Percentiles rank a stretch among this genome's conserved stretches.
These are phyloP conservation scores for Podaxis pistillaris DNA, from an alignment of 768 basidiomycete species.

Conservation along the genomic window DNA sequence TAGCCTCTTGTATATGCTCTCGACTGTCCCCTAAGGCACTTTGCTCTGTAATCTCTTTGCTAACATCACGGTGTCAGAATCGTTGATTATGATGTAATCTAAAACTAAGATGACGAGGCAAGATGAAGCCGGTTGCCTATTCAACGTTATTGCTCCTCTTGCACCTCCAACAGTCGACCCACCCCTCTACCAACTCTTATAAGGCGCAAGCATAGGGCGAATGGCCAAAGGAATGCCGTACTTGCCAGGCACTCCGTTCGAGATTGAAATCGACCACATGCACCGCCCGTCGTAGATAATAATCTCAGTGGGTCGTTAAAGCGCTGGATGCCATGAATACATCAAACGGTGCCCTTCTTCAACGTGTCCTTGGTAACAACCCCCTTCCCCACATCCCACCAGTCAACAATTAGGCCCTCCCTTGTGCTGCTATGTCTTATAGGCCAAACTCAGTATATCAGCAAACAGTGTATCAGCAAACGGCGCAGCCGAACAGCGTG, in stretches of 20 bases:
- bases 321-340: background rate
- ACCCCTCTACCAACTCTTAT: no score
- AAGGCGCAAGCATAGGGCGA: background rate
- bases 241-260: background rate
- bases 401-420: background rate
- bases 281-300: background rate
- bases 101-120: background rate
- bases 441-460: conserved; percentile 1
- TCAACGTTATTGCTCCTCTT: background rate
- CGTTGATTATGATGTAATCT: background rate
- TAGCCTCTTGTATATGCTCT: background rate
- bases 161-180: no score
- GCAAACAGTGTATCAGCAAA: conserved; percentile 27
- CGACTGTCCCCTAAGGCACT: background rate
- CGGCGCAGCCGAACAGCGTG: conserved; percentile 16
- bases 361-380: background rate
- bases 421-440: background rate
- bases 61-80: background rate
- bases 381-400: background rate
- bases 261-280: background rate
- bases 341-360: background rate
- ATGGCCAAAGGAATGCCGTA: background rate
- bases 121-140: background rate
- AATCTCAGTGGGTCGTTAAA: background rate
- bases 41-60: background rate